Percentiles rank a stretch among this genome's conserved stretches.
Conservation (phyloP, 176 grass and related monocot species). For the Elymus sibiricus region DNA sequence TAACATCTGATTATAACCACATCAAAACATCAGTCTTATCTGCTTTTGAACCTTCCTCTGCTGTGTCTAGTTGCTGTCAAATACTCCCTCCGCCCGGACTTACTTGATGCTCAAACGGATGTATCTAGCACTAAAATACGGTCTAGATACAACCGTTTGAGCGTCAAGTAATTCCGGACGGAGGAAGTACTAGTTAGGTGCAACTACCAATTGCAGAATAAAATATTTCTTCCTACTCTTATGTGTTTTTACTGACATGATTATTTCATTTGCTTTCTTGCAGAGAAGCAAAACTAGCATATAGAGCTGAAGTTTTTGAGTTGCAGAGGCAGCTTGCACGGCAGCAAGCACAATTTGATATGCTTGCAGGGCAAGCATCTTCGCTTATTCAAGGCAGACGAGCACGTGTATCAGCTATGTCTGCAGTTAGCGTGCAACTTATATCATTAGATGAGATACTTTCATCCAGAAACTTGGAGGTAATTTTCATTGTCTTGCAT, state of each 20-base stretch:
- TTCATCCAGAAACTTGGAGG: constrained; percentile 84
- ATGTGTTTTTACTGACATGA: constrained; percentile 29
- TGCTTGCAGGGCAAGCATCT: constrained; percentile 93
- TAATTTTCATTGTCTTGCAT: constrained; percentile 33
- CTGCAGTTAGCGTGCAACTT: constrained; percentile 75
- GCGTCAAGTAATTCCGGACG: no score
- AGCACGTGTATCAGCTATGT: constrained; percentile 65
- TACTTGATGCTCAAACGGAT: no score
- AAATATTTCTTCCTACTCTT: constrained; percentile 19
- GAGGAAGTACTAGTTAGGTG: constrained; percentile 5
- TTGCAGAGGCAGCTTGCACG: constrained; percentile 88
- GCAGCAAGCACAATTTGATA: constrained; percentile 82
- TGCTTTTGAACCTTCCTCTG: constrained; percentile 6
- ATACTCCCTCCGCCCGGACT: neutral
- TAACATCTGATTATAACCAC: neutral
- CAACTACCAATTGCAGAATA: neutral
- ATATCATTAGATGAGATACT: constrained; percentile 77
- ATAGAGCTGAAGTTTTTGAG: constrained; percentile 79
- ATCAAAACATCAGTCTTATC: neutral
- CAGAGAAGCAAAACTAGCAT: constrained; percentile 94
- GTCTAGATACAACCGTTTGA: no score
- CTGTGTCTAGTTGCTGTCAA: neutral
- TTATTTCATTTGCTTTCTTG: neutral
- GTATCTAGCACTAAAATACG: no score
- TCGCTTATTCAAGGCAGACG: constrained; percentile 90